These are phyloP conservation scores for Infundibulicybe gibba DNA, from an alignment of 768 basidiomycete genomes.

Conservation along the genomic window DNA sequence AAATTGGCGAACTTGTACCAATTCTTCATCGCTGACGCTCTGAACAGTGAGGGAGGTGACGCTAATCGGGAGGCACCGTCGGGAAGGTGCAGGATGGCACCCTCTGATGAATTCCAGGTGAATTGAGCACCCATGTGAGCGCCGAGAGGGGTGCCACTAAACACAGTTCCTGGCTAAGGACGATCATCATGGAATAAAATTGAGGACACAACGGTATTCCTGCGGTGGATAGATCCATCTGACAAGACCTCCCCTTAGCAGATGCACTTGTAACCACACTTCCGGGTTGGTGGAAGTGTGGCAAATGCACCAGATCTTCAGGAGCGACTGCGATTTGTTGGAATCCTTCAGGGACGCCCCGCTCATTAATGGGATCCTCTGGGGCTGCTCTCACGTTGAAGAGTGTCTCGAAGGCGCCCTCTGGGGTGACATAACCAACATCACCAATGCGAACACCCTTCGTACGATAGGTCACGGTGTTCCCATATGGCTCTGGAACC, in stretches of 20 bases:
- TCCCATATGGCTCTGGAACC: constrained; percentile 24
- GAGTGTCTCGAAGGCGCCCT: constrained; percentile 16
- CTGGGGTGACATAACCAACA: constrained; percentile 15
- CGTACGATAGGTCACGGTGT: constrained; percentile 13
- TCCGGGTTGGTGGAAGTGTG: constrained; percentile 5
- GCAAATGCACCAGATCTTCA: constrained; percentile 10
- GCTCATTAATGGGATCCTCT: constrained; percentile 10
- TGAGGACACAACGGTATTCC: constrained; percentile 7
- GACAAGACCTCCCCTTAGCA: constrained; percentile 1
- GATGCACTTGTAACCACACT: constrained; percentile 6
- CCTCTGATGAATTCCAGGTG: constrained; percentile 9
- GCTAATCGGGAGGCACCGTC: constrained; percentile 8
- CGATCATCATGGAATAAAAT: background rate
- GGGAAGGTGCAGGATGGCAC: constrained; percentile 10
- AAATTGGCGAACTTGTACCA: constrained; percentile 12
- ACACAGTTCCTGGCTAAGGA: background rate
- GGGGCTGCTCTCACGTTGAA: constrained; percentile 14
- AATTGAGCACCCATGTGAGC: constrained; percentile 5
- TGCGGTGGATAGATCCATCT: constrained; percentile 3
- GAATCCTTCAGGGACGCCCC: constrained; percentile 12
- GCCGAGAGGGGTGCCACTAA: constrained; percentile 4
- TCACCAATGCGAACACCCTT: constrained; percentile 18
- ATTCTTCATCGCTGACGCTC: constrained; percentile 3
- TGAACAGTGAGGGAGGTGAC: constrained; percentile 8
- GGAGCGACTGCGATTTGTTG: constrained; percentile 6